A percentile compares a stretch with the other conserved stretches of the same genome.
These are phyloP conservation scores for Tuber microsphaerosporum DNA, from an alignment of 495 filamentous ascomycete genomes.

Conservation along the genomic window DNA sequence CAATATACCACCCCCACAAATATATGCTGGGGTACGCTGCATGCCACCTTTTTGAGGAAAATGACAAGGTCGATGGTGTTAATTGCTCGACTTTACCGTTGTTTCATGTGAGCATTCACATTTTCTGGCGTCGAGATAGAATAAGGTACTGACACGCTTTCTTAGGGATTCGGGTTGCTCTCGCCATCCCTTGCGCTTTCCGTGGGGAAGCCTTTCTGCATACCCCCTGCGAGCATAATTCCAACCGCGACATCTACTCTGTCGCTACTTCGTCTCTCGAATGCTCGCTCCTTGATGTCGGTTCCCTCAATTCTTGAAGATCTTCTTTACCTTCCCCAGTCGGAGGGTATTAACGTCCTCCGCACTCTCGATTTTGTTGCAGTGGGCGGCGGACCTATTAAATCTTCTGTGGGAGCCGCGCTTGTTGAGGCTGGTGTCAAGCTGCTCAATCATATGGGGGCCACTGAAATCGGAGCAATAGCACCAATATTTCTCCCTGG, in stretches of 20 bases:
- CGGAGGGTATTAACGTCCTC: constrained; percentile 38
- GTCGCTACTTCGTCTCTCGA: constrained; percentile 34
- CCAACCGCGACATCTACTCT: constrained; percentile 40
- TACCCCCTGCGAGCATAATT: constrained; percentile 41
- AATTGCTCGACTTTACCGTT: constrained; percentile 48
- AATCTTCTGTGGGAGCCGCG: constrained; percentile 46
- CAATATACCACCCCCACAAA: constrained; percentile 45
- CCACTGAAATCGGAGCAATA: constrained; percentile 53
- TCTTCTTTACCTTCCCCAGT: constrained; percentile 37
- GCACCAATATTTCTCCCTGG: constrained; percentile 41
- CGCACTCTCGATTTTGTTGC: constrained; percentile 44
- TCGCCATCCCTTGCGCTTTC: constrained; percentile 44
- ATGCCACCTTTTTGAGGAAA: constrained; percentile 41
- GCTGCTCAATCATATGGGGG: constrained; percentile 53
- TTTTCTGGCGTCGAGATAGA: neutral
- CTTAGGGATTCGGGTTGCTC: constrained; percentile 45
- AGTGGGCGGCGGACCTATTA: constrained; percentile 45
- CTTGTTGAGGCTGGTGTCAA: constrained; percentile 50
- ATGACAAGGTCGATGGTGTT: constrained; percentile 38
- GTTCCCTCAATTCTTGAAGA: constrained; percentile 50
- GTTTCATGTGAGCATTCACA: constrained; percentile 37
- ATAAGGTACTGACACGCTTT: neutral
- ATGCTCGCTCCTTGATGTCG: constrained; percentile 45
- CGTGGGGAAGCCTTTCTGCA: constrained; percentile 45
- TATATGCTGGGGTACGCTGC: constrained; percentile 45